Evolutionary conservation across 1,284 basidiomycete genomes (phyloP).

Genomic region (Chalciporus sp.): DNA sequence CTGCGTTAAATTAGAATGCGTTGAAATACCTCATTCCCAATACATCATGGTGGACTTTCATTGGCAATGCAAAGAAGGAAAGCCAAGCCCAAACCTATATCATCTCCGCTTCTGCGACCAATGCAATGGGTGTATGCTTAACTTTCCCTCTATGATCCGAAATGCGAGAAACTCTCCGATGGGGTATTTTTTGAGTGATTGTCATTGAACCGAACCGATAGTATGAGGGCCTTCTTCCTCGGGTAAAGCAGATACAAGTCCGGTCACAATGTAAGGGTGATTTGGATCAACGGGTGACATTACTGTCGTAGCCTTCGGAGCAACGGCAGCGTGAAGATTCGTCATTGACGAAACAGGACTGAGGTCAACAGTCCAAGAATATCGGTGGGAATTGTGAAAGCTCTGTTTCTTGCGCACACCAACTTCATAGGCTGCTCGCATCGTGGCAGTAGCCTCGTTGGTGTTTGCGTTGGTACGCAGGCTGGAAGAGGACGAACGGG

Average conservation of each 20-base stretch:
- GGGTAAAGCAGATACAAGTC: conserved; percentile 9
- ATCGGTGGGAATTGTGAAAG: conserved; percentile 49
- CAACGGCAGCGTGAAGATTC: conserved; percentile 14
- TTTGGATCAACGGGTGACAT: conserved; percentile 8
- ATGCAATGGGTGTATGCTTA: background rate
- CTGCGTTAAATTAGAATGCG: conserved; percentile 11
- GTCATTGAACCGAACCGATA: conserved; percentile 24
- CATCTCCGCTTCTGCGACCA: background rate
- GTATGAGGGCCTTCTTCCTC: background rate
- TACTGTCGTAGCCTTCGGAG: conserved; percentile 20
- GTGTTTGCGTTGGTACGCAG: conserved; percentile 28
- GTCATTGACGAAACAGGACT: conserved; percentile 28
- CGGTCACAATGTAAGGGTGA: conserved; percentile 3
- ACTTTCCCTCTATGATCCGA: background rate
- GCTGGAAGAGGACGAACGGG: conserved; percentile 35
- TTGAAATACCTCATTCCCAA: background rate
- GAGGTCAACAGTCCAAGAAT: conserved; percentile 50
- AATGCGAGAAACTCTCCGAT: background rate
- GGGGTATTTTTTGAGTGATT: background rate
- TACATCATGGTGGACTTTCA: background rate
- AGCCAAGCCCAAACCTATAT: background rate
- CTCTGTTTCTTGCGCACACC: conserved; percentile 59
- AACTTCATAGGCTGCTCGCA: conserved; percentile 58
- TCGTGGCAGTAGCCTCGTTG: conserved; percentile 44
- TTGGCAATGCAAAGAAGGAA: background rate